phyloP scores from a whole-genome alignment of 2,329 filamentous ascomycete genomes.

The Dactylella cylindrospora region DNA sequence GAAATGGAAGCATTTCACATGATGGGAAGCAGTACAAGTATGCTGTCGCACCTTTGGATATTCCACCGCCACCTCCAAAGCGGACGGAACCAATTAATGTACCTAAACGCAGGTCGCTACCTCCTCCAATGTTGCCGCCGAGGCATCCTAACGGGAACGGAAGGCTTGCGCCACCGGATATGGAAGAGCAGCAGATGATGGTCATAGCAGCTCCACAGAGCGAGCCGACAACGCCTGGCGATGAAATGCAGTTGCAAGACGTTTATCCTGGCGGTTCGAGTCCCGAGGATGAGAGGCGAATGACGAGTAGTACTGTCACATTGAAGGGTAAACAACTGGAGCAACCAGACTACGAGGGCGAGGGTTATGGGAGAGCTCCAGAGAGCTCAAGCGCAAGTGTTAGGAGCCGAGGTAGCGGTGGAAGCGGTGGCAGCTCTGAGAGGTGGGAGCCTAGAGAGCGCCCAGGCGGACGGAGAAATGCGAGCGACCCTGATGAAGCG shows the following conservation, averaged over 20 bases:
- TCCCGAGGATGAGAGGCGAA: constrained; percentile 35
- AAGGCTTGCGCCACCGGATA: background rate
- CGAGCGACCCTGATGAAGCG: constrained; percentile 1
- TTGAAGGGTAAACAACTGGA: constrained; percentile 30
- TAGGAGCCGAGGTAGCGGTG: constrained; percentile 19
- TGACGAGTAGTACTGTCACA: constrained; percentile 11
- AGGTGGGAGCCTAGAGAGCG: constrained; percentile 21
- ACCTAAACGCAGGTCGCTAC: constrained; percentile 66
- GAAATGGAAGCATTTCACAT: constrained; percentile 7
- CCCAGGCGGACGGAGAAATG: constrained; percentile 4
- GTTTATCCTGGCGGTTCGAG: constrained; percentile 39
- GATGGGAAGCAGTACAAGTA: constrained; percentile 26
- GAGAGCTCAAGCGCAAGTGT: constrained; percentile 23
- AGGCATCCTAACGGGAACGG: constrained; percentile 26
- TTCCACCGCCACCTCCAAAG: constrained; percentile 45
- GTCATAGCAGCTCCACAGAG: constrained; percentile 30
- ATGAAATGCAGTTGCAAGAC: constrained; percentile 36
- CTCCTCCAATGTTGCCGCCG: constrained; percentile 53
- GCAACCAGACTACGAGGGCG: constrained; percentile 45
- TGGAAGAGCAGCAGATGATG: constrained; percentile 39
- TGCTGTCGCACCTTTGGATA: constrained; percentile 43
- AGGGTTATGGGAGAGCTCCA: constrained; percentile 35
- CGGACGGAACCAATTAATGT: constrained; percentile 60
- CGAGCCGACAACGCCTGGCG: constrained; percentile 15
- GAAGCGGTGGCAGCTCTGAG: constrained; percentile 16